Evolutionary conservation across 306 rosid species (phyloP).

Genomic region (Rosa lucieae): DNA sequence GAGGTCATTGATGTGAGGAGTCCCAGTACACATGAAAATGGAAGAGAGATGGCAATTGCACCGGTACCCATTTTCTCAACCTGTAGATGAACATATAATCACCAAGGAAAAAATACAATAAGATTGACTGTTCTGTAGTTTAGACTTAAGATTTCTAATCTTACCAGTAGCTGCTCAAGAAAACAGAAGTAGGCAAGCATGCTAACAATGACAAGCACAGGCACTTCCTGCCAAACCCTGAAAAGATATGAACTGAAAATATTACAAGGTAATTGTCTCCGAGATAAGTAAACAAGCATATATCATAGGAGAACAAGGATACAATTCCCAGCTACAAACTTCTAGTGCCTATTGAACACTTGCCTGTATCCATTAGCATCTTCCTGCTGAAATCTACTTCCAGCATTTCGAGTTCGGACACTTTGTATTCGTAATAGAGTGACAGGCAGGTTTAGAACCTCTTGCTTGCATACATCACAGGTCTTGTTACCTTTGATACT

Average conservation of each 20-base stretch:
- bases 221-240: conserved; percentile 98
- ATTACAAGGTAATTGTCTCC: background rate
- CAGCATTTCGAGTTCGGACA: conserved; percentile 45
- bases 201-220: conserved; percentile 92
- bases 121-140: conserved; percentile 18
- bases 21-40: conserved; percentile 91
- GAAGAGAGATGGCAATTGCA: conserved; percentile 88
- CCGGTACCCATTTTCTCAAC: conserved; percentile 67
- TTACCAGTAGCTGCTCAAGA: conserved; percentile 94
- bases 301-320: background rate
- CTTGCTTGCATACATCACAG: conserved; percentile 94
- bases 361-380: conserved; percentile 72
- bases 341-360: conserved; percentile 24
- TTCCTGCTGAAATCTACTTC: conserved; percentile 46
- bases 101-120: conserved; percentile 19
- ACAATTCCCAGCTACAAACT: background rate
- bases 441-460: conserved; percentile 80
- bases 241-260: conserved; percentile 23
- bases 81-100: conserved; percentile 47
- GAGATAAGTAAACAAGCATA: background rate
- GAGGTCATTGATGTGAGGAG: conserved; percentile 89
- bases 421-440: conserved; percentile 80
- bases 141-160: conserved; percentile 17
- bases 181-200: conserved; percentile 97
- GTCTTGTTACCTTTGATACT: conserved; percentile 93